Conservation (phyloP, 768 basidiomycete species). For the Boletus subcaerulescens region DNA sequence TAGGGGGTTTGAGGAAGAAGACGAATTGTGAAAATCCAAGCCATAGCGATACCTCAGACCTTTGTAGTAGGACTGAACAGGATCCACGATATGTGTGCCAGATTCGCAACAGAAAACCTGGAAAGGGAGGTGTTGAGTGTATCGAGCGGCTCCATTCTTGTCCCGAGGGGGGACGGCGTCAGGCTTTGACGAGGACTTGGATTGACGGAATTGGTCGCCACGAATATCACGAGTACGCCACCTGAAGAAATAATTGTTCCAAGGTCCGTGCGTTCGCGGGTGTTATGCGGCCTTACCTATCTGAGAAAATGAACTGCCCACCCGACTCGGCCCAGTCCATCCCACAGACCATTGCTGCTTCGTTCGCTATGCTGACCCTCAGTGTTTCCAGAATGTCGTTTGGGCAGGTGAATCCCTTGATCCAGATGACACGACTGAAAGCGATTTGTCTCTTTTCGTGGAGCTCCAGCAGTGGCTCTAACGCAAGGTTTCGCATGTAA, state of each 20-base stretch:
- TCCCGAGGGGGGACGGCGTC: constrained; percentile 94
- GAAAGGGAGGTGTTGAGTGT: constrained; percentile 91
- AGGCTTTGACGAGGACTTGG: constrained; percentile 87
- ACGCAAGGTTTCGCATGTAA: constrained; percentile 85
- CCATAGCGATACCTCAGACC: constrained; percentile 85
- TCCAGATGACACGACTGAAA: constrained; percentile 92
- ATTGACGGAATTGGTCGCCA: constrained; percentile 97
- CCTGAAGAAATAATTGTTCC: constrained; percentile 36
- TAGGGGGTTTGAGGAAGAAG: constrained; percentile 55
- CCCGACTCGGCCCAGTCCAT: constrained; percentile 99
- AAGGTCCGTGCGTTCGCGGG: not conserved
- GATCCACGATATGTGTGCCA: constrained; percentile 96
- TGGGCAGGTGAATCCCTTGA: constrained; percentile 98
- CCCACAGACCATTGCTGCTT: constrained; percentile 98
- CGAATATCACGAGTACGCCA: constrained; percentile 98
- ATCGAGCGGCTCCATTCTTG: constrained; percentile 72
- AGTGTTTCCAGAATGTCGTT: constrained; percentile 97
- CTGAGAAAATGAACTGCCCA: constrained; percentile 97
- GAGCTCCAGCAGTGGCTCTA: constrained; percentile 89
- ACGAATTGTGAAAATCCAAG: constrained; percentile 76
- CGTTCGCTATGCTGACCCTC: constrained; percentile 83
- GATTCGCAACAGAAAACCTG: constrained; percentile 99
- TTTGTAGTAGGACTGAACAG: constrained; percentile 91
- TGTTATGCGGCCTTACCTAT: constrained; percentile 56
- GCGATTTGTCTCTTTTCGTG: constrained; percentile 69